phyloP scores from a whole-genome alignment of 2,329 filamentous ascomycete species.

The Fonsecaea erecta region DNA sequence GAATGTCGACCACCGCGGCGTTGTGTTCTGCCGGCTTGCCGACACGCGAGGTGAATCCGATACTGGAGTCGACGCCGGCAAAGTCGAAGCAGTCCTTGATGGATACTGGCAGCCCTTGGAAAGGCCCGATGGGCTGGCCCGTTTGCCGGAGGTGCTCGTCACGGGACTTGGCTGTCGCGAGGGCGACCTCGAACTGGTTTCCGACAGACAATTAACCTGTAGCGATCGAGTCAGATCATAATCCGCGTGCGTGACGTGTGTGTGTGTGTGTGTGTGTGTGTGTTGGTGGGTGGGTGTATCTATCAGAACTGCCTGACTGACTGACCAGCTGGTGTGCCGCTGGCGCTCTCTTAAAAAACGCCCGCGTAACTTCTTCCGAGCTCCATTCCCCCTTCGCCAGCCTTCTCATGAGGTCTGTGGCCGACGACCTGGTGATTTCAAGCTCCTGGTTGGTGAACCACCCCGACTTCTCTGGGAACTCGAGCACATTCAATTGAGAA shows the following conservation, averaged over 20 bases:
- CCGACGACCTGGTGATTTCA: constrained; percentile 1
- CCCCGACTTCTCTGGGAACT: neutral
- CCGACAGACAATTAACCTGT: constrained; percentile 50
- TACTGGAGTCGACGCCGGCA: constrained; percentile 40
- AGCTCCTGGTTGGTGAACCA: constrained; percentile 7
- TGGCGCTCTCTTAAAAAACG: constrained; percentile 59
- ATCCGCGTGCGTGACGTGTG: neutral
- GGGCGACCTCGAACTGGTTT: constrained; percentile 58
- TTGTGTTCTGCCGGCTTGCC: constrained; percentile 37
- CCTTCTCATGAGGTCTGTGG: constrained; percentile 5
- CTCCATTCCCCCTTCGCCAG: constrained; percentile 19
- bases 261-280: too few species aligned
- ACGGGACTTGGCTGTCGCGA: constrained; percentile 53
- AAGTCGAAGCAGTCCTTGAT: constrained; percentile 53
- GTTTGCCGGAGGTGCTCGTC: constrained; percentile 48
- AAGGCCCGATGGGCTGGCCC: constrained; percentile 57
- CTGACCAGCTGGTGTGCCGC: constrained; percentile 50
- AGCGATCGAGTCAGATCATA: neutral
- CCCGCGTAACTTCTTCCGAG: constrained; percentile 54
- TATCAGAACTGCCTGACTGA: too few species aligned
- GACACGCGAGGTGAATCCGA: constrained; percentile 34
- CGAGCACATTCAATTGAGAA: constrained; percentile 1
- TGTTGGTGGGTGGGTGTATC: too few species aligned
- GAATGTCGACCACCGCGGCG: constrained; percentile 37
- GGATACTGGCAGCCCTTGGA: constrained; percentile 66